Base-by-base conservation (phyloP, 768 basidiomycete species). In the Termitomyces sp. region DNA sequence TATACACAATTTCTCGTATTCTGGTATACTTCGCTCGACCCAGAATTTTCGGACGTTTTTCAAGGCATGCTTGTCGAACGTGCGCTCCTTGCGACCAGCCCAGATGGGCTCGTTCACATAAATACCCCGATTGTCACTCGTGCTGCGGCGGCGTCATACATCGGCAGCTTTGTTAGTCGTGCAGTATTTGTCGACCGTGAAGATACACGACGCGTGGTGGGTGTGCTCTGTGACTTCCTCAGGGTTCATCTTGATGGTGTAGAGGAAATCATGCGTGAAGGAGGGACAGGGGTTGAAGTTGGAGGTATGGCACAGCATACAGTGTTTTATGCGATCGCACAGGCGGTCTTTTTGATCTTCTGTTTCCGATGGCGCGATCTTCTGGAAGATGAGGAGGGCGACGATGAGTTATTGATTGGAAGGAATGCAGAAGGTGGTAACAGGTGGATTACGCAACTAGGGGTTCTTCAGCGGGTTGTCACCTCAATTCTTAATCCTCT, bases 1-100 rank as follows among this genome's bases (percentile, higher is more conserved):
- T 97, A 98, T 71, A 94, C 94, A 14, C 97, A 98, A 65, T 99
- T 99, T 74, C 82, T 99, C 59, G 66, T 98, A 46, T 99, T 99
- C 77, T 97, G 93, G 86, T 93, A 88, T 67, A 82, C 94, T 22
- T 98, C 96, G 0, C 86, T 96, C 52, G 87, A 94, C 63, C 77
- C 88, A 2, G 86, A 92, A 59, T 97, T 94, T 64, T 82, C 89
- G 46, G 96, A 99, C 69, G 80, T 93, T 55, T 98, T 99, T 69
- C 91, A 92, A 59, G 96, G 96, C 37, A 84, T 94, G 67, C 88
- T 99, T n/a, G 87, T 98, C 43, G 90, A 91, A 8, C 88, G 92
- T 59, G 93, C 95, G 0, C 75, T 99, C 4, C 83, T 95, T 57
- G 60, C 48, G 39, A 54, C 26, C 24, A 57, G 44, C 20, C 12